Evolutionary conservation across 306 rosid genomes (phyloP).

Genomic region (Quercus alba): DNA sequence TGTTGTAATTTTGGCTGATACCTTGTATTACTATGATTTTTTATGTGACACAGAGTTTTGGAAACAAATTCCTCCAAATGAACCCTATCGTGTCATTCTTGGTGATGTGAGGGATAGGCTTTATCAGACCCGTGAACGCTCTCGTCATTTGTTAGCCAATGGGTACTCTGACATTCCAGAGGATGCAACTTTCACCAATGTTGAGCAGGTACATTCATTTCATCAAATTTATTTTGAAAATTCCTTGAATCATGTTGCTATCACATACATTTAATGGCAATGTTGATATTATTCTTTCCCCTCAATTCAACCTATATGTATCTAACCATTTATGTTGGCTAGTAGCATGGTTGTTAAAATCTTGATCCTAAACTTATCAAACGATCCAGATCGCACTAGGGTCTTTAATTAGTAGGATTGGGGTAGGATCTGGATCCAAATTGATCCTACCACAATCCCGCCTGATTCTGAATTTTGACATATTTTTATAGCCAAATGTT

Average conservation of each 20-base stretch:
- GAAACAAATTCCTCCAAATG: conserved; percentile 83
- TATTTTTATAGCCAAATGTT: no score
- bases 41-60: conserved; percentile 66
- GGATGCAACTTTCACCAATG: conserved; percentile 75
- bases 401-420: no score
- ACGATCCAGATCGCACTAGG: no score
- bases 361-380: no score
- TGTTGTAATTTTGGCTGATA: background rate
- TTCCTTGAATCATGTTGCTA: background rate
- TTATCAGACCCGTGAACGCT: conserved; percentile 90
- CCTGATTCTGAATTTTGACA: no score
- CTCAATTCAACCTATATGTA: background rate
- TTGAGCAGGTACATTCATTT: conserved; percentile 64
- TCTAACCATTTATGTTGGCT: background rate
- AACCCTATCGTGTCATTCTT: conserved; percentile 92
- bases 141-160: conserved; percentile 76
- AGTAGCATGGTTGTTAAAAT: background rate
- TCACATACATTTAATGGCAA: background rate
- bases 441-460: no score
- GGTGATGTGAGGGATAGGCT: conserved; percentile 96
- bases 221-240: background rate
- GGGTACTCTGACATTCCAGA: conserved; percentile 92
- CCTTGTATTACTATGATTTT: background rate
- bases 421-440: no score
- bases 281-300: background rate